Base-by-base conservation (phyloP, 257 asterid species). In the Linderniella brevidens region DNA sequence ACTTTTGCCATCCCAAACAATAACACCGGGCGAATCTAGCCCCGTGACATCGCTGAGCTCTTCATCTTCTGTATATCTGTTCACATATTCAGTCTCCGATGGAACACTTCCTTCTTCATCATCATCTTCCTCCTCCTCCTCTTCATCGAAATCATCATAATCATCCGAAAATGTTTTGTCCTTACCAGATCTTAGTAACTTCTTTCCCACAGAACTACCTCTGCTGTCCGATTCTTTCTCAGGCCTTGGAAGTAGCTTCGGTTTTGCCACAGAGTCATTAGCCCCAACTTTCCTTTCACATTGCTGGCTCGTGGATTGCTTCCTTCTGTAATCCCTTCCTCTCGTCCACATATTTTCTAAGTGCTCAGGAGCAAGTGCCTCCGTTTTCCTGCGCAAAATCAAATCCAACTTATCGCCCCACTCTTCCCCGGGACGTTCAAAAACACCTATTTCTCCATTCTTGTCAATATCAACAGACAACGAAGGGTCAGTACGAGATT, bases 321-420 rank as follows among this genome's bases (percentile, higher is more conserved):
- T 78, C 63, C 65, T 70, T 62, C 59, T 73, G 68, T 84, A 90
- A 71, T 77, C 67, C 74, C 74, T 79, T 51, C 99, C 99, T 63
- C 75, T 85, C 8, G 94, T 54, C 99, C 99, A 85, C 96, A 90
- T 77, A 66, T 79, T 86, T 58, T 90, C 99, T 49, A 85, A 81
- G 72, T 85, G 79, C 59, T 90, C 93, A 9, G 96, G 99, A 43
- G 93, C 86, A 70, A 90, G 67, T 50, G 76, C 80, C 68, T 81
- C 75, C 17, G 79, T 77, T 63, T 90, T 90, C 63, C 83, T 73
- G 35, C 73, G 83, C 53, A 96, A 79, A 64, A 79, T 47, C 41
- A 56, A 74, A 52, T 79, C 96, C 17, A 85, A 73, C 70, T 47
- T 70, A 56, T 77, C 81, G 59, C 93, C 88, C 96, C 94, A 81